Conservation (phyloP, 83 land plant genomes). For the Picea abies region DNA sequence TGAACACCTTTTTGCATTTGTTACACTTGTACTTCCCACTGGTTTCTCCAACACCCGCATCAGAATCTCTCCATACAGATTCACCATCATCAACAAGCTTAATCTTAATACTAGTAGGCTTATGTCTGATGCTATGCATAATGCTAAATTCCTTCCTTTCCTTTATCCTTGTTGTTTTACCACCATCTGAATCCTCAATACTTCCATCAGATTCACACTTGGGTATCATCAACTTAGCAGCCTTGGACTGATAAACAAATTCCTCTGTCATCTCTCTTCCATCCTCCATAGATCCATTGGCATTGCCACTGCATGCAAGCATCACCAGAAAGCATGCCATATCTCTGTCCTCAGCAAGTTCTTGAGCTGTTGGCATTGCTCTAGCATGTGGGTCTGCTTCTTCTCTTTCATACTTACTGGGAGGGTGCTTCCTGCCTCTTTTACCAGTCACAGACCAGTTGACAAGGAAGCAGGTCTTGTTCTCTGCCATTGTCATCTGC, state of each 20-base stretch:
- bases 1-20: conserved; percentile 29
- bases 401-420: not conserved
- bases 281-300: conserved; percentile 13
- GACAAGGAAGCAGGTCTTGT: conserved; percentile 2
- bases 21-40: conserved; percentile 25
- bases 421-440: conserved; percentile 16
- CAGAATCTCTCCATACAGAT: conserved; percentile 17
- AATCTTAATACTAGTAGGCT: not conserved
- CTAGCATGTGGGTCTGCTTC: not conserved
- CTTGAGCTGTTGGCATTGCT: conserved; percentile 9
- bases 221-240: conserved; percentile 12
- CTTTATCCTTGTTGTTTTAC: not conserved
- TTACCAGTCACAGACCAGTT: conserved; percentile 14
- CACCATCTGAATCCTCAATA: not conserved
- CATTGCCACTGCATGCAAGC: conserved; percentile 19
- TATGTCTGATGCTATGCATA: conserved; percentile 1
- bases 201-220: conserved; percentile 10
- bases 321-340: conserved; percentile 15
- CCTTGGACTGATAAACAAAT: conserved; percentile 9
- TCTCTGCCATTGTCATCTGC: not conserved
- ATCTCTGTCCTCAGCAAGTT: conserved; percentile 11
- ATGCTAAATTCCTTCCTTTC: not conserved
- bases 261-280: conserved; percentile 4
- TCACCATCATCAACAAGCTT: conserved; percentile 12
- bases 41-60: conserved; percentile 13